phyloP scores from a whole-genome alignment of 768 basidiomycete genomes.

The Mycena vitilis region DNA sequence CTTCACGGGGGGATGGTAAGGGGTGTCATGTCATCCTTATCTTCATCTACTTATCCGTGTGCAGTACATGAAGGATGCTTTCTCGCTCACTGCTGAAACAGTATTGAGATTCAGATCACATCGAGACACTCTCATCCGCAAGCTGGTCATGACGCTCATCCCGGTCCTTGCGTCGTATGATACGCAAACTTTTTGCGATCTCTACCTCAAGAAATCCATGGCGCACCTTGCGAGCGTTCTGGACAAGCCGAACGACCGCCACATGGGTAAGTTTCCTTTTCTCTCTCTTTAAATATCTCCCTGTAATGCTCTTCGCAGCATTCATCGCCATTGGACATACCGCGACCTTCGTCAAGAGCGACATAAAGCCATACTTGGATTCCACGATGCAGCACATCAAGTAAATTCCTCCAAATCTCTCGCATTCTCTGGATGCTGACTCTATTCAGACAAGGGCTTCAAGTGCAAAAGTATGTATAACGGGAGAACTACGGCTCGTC shows the following conservation, averaged over 20 bases:
- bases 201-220: constrained; percentile 95
- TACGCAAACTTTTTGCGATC: constrained; percentile 89
- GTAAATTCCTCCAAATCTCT: constrained; percentile 11
- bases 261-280: constrained; percentile 71
- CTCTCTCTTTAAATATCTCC: neutral
- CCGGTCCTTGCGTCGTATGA: constrained; percentile 96
- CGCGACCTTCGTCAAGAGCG: constrained; percentile 89
- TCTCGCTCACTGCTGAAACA: constrained; percentile 88
- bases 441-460: constrained; percentile 67
- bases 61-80: constrained; percentile 91
- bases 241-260: constrained; percentile 89
- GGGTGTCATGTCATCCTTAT: constrained; percentile 13
- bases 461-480: constrained; percentile 77
- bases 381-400: constrained; percentile 91
- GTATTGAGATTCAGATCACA: constrained; percentile 90
- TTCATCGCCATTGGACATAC: constrained; percentile 98
- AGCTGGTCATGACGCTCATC: constrained; percentile 95
- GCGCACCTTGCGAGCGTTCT: constrained; percentile 88
- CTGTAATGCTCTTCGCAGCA: constrained; percentile 57
- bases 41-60: constrained; percentile 8
- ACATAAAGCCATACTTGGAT: constrained; percentile 97
- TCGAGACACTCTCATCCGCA: constrained; percentile 87
- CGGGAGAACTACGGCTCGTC: neutral
- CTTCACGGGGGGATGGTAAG: constrained; percentile 95
- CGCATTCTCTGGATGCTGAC: neutral